These are phyloP conservation scores for Rhizopogon rudus DNA, from an alignment of 768 basidiomycete species.

Conservation along the genomic window DNA sequence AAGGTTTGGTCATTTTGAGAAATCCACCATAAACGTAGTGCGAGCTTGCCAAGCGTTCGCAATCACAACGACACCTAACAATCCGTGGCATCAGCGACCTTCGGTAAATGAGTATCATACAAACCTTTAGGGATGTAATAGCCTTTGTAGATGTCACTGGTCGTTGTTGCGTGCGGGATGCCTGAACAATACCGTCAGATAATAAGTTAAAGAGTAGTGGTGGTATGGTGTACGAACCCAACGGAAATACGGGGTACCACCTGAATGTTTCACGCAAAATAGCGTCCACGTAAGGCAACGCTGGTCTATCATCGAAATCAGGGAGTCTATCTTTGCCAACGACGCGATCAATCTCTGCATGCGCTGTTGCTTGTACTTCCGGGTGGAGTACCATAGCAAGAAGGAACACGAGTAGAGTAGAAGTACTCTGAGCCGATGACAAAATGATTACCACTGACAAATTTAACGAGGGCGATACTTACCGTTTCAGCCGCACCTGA, in stretches of 20 bases:
- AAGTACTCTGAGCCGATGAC: constrained; percentile 1
- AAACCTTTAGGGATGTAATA: constrained; percentile 45
- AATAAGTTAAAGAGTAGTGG: neutral
- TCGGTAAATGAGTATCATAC: neutral
- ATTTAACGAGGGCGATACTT: neutral
- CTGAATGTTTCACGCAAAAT: neutral
- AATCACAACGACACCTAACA: neutral
- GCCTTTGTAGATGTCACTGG: constrained; percentile 33
- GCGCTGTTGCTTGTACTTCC: neutral
- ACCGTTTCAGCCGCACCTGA: constrained; percentile 17
- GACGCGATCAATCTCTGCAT: constrained; percentile 3
- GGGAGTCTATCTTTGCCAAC: constrained; percentile 6
- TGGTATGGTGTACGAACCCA: neutral
- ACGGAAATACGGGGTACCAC: neutral
- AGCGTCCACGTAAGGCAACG: constrained; percentile 3
- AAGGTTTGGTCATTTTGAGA: neutral
- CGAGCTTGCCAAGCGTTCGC: neutral
- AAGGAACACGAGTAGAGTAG: constrained; percentile 5
- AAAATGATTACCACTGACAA: neutral
- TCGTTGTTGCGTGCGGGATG: constrained; percentile 20
- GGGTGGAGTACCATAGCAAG: constrained; percentile 1
- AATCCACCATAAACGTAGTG: neutral
- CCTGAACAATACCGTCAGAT: neutral
- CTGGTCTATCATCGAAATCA: neutral
- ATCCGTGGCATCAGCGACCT: neutral